A percentile compares a stretch with the other conserved stretches of the same genome.
phyloP scores from a whole-genome alignment of 306 rosid species.

The Leucaena leucocephala region DNA sequence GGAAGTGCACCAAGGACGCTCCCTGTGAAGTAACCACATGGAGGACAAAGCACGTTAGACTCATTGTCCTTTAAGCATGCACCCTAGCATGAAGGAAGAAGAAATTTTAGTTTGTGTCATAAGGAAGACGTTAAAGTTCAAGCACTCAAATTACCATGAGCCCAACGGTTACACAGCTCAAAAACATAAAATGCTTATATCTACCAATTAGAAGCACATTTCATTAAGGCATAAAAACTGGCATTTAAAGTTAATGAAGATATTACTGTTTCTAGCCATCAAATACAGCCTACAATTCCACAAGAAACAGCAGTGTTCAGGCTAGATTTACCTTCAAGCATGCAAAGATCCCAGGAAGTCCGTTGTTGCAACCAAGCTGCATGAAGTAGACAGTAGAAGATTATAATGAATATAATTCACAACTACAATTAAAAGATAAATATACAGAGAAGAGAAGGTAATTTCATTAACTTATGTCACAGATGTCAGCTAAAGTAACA shows the following conservation, averaged over 20 bases:
- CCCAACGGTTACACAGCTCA: not conserved
- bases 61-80: not conserved
- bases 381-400: constrained; percentile 35
- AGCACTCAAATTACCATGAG: constrained; percentile 24
- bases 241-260: constrained; percentile 11
- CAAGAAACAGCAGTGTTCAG: constrained; percentile 19
- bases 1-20: constrained; percentile 88
- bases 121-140: constrained; percentile 18
- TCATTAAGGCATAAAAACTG: constrained; percentile 7
- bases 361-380: constrained; percentile 87
- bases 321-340: constrained; percentile 81
- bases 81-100: not conserved
- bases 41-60: constrained; percentile 14
- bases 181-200: constrained; percentile 9
- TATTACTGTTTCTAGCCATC: constrained; percentile 3
- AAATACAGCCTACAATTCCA: constrained; percentile 17
- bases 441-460: constrained; percentile 26
- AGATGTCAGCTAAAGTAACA: constrained; percentile 28
- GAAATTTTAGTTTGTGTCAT: constrained; percentile 19
- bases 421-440: constrained; percentile 23
- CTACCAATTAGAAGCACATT: not conserved
- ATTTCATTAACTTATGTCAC: constrained; percentile 20
- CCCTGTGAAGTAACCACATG: constrained; percentile 61
- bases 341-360: constrained; percentile 90
- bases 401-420: constrained; percentile 28